Conservation (phyloP, 306 rosid genomes). For the Quercus glauca region DNA sequence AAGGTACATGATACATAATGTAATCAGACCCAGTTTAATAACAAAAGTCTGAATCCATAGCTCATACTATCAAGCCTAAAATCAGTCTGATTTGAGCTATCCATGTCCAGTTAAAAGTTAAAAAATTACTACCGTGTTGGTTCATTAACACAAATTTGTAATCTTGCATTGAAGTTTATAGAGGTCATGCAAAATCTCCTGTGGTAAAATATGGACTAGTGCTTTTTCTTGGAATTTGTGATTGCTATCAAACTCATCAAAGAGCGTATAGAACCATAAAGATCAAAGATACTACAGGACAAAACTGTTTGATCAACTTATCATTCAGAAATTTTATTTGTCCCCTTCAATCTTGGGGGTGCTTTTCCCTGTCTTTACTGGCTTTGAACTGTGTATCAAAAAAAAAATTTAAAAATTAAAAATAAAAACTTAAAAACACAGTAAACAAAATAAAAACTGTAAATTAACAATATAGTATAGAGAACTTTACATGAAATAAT, state of each 20-base stretch:
- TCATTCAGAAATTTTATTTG: background rate
- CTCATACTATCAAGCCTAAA: too few species aligned
- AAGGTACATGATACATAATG: background rate
- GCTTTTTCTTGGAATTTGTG: background rate
- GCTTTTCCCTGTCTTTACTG: background rate
- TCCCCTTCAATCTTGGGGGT: background rate
- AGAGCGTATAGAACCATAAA: background rate
- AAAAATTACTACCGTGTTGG: background rate
- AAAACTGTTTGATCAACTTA: too few species aligned
- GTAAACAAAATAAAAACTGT: background rate
- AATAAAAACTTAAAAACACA: background rate
- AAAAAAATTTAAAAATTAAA: background rate
- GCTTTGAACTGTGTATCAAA: constrained; percentile 13
- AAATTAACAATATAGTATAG: background rate
- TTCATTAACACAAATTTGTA: background rate
- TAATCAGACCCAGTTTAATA: background rate
- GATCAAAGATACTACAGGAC: background rate
- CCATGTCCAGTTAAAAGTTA: background rate
- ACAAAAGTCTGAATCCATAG: background rate
- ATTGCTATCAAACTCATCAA: background rate
- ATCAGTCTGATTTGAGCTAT: background rate
- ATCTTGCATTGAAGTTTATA: background rate
- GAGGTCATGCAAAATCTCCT: background rate
- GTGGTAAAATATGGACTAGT: background rate
- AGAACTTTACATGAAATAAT: background rate